phyloP scores from a whole-genome alignment of 106 monocot genomes.

The Dendrobium catenatum region DNA sequence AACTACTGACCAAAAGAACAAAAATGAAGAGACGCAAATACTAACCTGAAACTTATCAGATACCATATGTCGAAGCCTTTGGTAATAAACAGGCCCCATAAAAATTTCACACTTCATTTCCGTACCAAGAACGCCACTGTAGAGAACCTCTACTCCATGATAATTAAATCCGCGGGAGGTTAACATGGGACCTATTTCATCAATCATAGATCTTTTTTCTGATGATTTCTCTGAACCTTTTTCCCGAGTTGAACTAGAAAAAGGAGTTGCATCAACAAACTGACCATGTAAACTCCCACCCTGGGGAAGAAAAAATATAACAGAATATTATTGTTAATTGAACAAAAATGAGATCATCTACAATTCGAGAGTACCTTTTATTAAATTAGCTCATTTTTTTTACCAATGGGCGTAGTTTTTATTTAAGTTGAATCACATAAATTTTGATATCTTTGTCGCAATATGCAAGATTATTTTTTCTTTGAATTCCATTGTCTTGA shows the following conservation, averaged over 20 bases:
- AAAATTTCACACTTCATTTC: slow-evolving; percentile 89
- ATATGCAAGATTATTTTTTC: no score
- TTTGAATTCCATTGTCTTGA: no score
- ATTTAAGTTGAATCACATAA: no score
- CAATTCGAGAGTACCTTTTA: no score
- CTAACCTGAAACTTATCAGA: slow-evolving; percentile 95
- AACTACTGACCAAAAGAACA: background rate
- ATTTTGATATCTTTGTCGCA: no score
- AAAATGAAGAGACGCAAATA: background rate
- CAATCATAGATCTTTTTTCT: slow-evolving; percentile 38
- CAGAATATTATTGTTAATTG: background rate
- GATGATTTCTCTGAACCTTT: slow-evolving; percentile 22
- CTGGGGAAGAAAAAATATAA: slow-evolving; percentile 20
- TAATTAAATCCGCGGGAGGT: slow-evolving; percentile 85
- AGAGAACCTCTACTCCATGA: slow-evolving; percentile 88
- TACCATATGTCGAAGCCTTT: slow-evolving; percentile 98
- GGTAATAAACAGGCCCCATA: slow-evolving; percentile 98
- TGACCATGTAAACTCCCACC: slow-evolving; percentile 78
- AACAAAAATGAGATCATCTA: background rate
- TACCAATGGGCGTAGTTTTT: no score
- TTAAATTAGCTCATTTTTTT: no score
- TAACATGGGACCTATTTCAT: slow-evolving; percentile 79
- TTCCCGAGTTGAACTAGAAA: slow-evolving; percentile 34
- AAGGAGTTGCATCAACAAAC: slow-evolving; percentile 92
- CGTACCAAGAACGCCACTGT: slow-evolving; percentile 88